Evolutionary conservation across 2,329 filamentous ascomycete genomes (phyloP), one percentile per base, ranked within the genome.

Genomic region (Colletotrichum shisoi): DNA sequence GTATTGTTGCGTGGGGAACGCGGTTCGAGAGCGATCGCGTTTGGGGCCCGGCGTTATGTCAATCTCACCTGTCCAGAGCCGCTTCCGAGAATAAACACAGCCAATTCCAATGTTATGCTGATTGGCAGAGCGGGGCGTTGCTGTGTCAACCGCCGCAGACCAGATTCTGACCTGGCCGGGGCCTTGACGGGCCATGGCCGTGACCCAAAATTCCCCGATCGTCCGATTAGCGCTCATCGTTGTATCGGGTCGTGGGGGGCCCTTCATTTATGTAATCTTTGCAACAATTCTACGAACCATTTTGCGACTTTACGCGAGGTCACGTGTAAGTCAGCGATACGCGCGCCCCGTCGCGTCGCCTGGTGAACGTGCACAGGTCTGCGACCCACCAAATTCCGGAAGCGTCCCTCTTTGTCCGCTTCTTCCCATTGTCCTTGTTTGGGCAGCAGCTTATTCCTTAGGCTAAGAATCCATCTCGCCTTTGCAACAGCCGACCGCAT

Each of bases 1-100:
- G 49, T 62, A 46, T 61, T 66, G 52, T 65, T 64, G 56, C 61
- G 65, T 67, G 65, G 65, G 65, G 62, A 65, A 68, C 65, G 65
- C 65, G 65, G 56, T 64, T 59, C 44, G 52, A 62, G 52, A 56
- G 45, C 58, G 51, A 34, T 62, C 63, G 63, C 58, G 63, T 67
- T 67, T 57, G 45, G 63, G 63, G 49, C 37, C 37, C 19, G 48
- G 61, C 61, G 64, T 67, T 68, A 57, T 68, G 65, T 65, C 65
- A 68, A 68, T 68, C 61, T 37, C 37, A 59, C 45, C 27, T 49
- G 57, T 46, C 60, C 60, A 64, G 46, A 44, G 54, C 48, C 34
- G 54, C 42, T 59, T 65, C 56, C 62, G 49, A 59, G 65, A 65
- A 68, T 49, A 68, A 68, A 65, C 61, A 68, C 49, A 59, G 27